A percentile compares a stretch with the other conserved stretches of the same genome.
Evolutionary conservation across 2,329 filamentous ascomycete species (phyloP).

Genomic region (Xylaria sp.): DNA sequence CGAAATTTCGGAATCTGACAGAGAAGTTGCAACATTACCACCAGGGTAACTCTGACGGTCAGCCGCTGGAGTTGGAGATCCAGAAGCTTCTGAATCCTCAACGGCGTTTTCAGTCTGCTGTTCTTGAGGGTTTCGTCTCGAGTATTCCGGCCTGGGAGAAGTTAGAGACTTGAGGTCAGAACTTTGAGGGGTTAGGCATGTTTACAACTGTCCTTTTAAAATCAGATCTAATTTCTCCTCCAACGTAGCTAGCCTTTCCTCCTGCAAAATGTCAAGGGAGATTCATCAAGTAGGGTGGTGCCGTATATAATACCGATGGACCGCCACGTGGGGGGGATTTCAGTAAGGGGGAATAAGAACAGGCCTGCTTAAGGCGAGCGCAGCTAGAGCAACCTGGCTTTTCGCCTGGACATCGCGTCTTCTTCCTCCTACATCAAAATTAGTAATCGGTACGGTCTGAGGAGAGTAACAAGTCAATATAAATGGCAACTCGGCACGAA

Average conservation of each 20-base stretch:
- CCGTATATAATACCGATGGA: constrained; percentile 29
- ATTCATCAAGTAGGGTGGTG: constrained; percentile 17
- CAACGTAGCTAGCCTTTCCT: constrained; percentile 28
- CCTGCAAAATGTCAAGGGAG: constrained; percentile 26
- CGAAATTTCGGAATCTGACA: constrained; percentile 22
- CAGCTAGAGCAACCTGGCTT: constrained; percentile 30
- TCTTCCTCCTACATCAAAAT: constrained; percentile 25
- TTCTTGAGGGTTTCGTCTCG: constrained; percentile 12
- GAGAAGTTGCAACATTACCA: constrained; percentile 5
- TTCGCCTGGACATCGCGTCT: constrained; percentile 31
- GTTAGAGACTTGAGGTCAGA: constrained; percentile 15
- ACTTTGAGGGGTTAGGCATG: neutral
- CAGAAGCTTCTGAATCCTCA: constrained; percentile 18
- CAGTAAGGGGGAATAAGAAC: constrained; percentile 25
- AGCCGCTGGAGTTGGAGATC: constrained; percentile 5
- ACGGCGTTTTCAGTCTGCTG: constrained; percentile 5
- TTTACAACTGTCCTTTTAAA: constrained; percentile 27
- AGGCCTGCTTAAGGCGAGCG: constrained; percentile 26
- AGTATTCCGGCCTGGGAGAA: constrained; percentile 21
- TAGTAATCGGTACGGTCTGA: neutral
- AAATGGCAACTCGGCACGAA: constrained; percentile 14
- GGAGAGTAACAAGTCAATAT: neutral
- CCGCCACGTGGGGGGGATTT: constrained; percentile 23
- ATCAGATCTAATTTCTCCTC: constrained; percentile 31
- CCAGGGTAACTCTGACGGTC: constrained; percentile 12